Evolutionary conservation across 257 asterid species (phyloP), one percentile per base, ranked within the genome.

Genomic region (Solanum sparsipilum): DNA sequence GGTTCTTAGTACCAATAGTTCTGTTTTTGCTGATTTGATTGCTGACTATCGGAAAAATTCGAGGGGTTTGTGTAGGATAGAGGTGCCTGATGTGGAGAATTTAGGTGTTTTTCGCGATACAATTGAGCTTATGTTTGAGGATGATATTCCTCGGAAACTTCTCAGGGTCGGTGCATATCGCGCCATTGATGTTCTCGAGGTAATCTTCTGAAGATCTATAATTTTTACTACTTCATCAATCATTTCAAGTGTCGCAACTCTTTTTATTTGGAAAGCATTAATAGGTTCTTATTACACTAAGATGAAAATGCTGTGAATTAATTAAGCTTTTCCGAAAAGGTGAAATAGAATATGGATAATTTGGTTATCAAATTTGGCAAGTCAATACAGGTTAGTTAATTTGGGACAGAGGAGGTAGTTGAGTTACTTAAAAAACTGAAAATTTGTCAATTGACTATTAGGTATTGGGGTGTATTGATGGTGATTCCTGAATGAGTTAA

Each of bases 21-120:
- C 87, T 12, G 94, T 97, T 82, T 96, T 97, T 73, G 95, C 94
- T 25, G 95, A 93, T 74, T 93, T 94, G 92, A 91, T 97, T 27
- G 89, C 92, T 36, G 94, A 91, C 56, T 91, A 92, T 68, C 87
- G 93, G 92, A 94, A 90, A 90, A 93, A 91, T 39, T 25, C 86
- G 81, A 88, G 93, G 84, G 98, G 96, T 13, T 75, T 94, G 91
- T 96, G 98, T 83, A 93, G 98, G 91, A 94, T 97, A 90, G 98
- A 97, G 91, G 98, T 97, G 91, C 98, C 98, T 46, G 94, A 93
- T 21, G 98, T 97, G 89, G 98, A 93, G 74, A 94, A 97, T 90
- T 84, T 95, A 90, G 90, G 86, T 34, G 89, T 95, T 31, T 97
- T 97, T 76, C 98, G 98, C 0, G 96, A 93, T 13, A 93, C 98